Conservation (phyloP, 1,284 basidiomycete species). For the Melampsora occidentalis region DNA sequence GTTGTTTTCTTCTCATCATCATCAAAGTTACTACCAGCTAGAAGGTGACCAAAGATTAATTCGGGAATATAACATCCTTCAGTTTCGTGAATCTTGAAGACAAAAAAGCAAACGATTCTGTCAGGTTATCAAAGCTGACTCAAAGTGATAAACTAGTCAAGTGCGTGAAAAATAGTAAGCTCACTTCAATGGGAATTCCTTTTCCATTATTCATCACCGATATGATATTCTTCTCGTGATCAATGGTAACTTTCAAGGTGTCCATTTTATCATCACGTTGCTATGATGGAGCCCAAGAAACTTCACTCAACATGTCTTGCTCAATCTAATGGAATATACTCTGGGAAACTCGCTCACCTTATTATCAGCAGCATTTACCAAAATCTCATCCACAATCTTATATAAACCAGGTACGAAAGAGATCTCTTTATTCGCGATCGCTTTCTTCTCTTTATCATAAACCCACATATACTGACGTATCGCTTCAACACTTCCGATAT, state of each 20-base stretch:
- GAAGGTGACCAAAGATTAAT: conserved; percentile 70
- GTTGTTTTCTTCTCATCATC: conserved; percentile 93
- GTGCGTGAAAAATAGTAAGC: neutral
- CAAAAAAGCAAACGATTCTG: neutral
- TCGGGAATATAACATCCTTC: conserved; percentile 97
- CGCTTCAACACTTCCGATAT: conserved; percentile 90
- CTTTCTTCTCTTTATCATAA: conserved; percentile 60
- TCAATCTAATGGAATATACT: neutral
- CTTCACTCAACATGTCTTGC: no score
- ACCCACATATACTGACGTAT: conserved; percentile 86
- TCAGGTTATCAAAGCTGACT: neutral
- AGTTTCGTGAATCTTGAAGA: conserved; percentile 73
- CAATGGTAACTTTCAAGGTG: conserved; percentile 78
- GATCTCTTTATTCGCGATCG: conserved; percentile 60
- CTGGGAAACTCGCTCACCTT: conserved; percentile 64
- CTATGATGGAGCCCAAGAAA: conserved; percentile 51
- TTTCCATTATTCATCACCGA: conserved; percentile 93
- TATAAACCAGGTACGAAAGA: conserved; percentile 96
- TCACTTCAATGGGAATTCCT: conserved; percentile 79
- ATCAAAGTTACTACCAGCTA: conserved; percentile 97
- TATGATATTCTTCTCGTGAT: conserved; percentile 78
- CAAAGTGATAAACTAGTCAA: neutral
- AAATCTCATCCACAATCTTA: conserved; percentile 99
- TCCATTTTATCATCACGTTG: conserved; percentile 72
- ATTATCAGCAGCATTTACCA: conserved; percentile 99